Conservation (phyloP, 805 yeast genomes). For the Ascoidea asiatica region DNA sequence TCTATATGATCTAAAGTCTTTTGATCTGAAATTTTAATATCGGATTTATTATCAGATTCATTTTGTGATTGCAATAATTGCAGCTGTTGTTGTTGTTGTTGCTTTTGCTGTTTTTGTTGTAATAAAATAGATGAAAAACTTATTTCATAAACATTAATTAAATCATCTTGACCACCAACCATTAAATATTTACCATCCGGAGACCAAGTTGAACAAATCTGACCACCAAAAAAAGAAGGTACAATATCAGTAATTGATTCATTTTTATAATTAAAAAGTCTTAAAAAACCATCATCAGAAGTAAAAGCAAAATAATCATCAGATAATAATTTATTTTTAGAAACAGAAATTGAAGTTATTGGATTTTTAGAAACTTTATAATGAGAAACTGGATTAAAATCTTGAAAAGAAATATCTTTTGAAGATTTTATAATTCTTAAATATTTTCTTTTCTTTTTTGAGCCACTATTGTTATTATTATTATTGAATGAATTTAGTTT, state of each 20-base stretch:
- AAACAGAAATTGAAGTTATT: slow-evolving; percentile 29
- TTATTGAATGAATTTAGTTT: slow-evolving; percentile 10
- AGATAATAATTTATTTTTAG: slow-evolving; percentile 16
- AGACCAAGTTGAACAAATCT: slow-evolving; percentile 36
- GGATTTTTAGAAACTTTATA: slow-evolving; percentile 49
- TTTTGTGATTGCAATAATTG: no score
- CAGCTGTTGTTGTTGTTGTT: not conserved
- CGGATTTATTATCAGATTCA: not conserved
- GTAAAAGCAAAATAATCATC: slow-evolving; percentile 33
- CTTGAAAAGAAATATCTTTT: no score
- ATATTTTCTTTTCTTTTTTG: slow-evolving; percentile 22
- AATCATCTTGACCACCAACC: slow-evolving; percentile 71
- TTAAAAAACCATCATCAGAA: slow-evolving; percentile 50
- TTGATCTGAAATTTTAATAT: not conserved
- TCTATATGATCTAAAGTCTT: not conserved
- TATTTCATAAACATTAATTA: slow-evolving; percentile 23
- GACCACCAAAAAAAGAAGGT: slow-evolving; percentile 56
- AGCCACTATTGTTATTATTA: slow-evolving; percentile 21
- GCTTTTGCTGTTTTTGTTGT: slow-evolving; percentile 1
- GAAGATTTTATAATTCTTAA: slow-evolving; percentile 11
- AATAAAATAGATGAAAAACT: not conserved
- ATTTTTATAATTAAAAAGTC: slow-evolving; percentile 36
- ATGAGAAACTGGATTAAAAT: slow-evolving; percentile 36
- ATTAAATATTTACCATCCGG: slow-evolving; percentile 73
- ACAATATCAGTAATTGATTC: slow-evolving; percentile 36